phyloP scores from a whole-genome alignment of 1,139 yeast genomes.

The Diutina mesorugosa region DNA sequence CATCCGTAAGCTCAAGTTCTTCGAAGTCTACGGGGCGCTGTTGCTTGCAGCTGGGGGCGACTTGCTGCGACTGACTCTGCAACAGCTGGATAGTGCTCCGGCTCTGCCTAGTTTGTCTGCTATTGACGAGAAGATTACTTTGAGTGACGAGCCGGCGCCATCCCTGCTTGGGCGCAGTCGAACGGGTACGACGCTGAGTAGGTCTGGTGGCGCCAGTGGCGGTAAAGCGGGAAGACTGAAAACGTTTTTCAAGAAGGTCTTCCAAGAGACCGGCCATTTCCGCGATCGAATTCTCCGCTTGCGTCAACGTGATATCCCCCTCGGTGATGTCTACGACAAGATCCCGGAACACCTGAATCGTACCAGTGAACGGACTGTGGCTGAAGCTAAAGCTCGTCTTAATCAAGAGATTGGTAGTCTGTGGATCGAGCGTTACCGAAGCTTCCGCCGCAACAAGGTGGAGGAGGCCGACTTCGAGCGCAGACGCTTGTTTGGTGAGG shows the following conservation, averaged over 20 bases:
- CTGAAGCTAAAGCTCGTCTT: constrained; percentile 21
- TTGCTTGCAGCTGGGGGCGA: constrained; percentile 3
- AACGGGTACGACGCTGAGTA: neutral
- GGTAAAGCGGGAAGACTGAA: neutral
- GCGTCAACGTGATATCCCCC: neutral
- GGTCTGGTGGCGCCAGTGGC: neutral
- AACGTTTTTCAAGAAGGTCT: neutral
- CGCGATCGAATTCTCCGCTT: neutral
- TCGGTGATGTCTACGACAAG: neutral
- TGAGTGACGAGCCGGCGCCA: constrained; percentile 4
- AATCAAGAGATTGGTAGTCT: constrained; percentile 44
- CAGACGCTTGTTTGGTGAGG: constrained; percentile 23
- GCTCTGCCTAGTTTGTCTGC: neutral
- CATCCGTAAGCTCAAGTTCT: constrained; percentile 15
- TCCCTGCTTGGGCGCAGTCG: neutral
- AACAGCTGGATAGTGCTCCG: neutral
- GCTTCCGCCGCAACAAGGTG: constrained; percentile 15
- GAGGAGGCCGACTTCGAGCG: constrained; percentile 16
- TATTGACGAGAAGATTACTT: constrained; percentile 7
- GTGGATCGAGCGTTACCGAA: constrained; percentile 42
- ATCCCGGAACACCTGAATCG: neutral
- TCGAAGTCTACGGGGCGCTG: constrained; percentile 13
- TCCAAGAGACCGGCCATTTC: neutral
- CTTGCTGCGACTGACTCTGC: neutral
- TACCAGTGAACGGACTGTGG: constrained; percentile 13